These are phyloP conservation scores for Soucietia sequanensis DNA, from an alignment of 805 yeast genomes.

Conservation along the genomic window DNA sequence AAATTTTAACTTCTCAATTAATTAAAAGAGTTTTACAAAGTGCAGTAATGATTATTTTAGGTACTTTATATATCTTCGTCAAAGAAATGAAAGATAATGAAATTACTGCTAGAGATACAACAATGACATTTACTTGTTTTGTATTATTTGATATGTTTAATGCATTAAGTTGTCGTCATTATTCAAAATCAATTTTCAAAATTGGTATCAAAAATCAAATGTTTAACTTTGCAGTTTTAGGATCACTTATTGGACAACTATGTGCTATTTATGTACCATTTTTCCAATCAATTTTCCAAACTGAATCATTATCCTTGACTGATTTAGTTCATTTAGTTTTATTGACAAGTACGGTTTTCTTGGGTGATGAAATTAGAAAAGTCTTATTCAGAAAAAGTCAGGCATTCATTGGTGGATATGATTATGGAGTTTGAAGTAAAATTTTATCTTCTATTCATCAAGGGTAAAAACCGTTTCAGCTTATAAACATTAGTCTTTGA, in stretches of 20 bases:
- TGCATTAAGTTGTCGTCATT: conserved; percentile 90
- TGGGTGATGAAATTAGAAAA: conserved; percentile 83
- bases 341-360: conserved; percentile 77
- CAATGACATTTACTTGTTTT: conserved; percentile 98
- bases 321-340: conserved; percentile 65
- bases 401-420: no score
- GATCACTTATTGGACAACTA: conserved; percentile 85
- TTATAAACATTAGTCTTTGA: no score
- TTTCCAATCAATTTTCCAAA: conserved; percentile 89
- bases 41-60: conserved; percentile 73
- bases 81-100: conserved; percentile 81
- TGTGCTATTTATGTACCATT: conserved; percentile 93
- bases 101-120: conserved; percentile 92
- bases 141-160: conserved; percentile 96
- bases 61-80: conserved; percentile 84
- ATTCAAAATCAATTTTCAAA: conserved; percentile 77
- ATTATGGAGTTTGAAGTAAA: conserved; percentile 18
- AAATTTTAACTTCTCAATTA: conserved; percentile 70
- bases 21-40: conserved; percentile 73
- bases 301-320: conserved; percentile 76
- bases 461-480: no score
- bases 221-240: conserved; percentile 91
- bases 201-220: conserved; percentile 79
- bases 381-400: conserved; percentile 32
- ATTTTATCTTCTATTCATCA: no score